phyloP scores from a whole-genome alignment of 257 asterid genomes.

The Solanum appendiculatum region DNA sequence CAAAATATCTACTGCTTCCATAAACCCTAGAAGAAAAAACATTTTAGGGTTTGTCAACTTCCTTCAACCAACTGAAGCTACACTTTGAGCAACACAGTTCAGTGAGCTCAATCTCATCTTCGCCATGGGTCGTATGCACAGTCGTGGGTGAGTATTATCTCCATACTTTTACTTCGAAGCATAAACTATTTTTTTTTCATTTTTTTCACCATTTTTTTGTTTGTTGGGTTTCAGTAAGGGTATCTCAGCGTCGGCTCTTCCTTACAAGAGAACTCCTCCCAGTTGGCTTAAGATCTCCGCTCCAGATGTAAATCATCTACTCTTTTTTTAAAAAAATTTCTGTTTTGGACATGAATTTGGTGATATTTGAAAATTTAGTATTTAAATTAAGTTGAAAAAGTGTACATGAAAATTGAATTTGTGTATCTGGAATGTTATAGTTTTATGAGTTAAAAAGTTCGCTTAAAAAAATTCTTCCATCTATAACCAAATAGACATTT shows the following conservation, averaged over 20 bases:
- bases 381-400: not conserved
- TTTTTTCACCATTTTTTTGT: not conserved
- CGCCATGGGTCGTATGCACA: constrained; percentile 19
- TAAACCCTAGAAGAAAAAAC: constrained; percentile 13
- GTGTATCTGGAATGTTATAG: not conserved
- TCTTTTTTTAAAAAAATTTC: not conserved
- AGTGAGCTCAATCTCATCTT: not conserved
- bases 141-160: constrained; percentile 27
- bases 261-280: constrained; percentile 76
- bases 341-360: not conserved
- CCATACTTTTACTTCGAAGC: too few relatives aligned
- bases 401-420: not conserved
- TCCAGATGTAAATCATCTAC: constrained; percentile 14
- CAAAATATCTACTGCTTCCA: not conserved
- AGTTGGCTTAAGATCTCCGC: constrained; percentile 42
- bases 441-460: too few relatives aligned
- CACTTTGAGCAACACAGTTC: not conserved
- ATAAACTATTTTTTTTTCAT: not conserved
- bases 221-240: constrained; percentile 47
- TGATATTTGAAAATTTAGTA: not conserved
- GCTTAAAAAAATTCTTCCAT: too few relatives aligned
- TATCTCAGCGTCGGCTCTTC: constrained; percentile 17
- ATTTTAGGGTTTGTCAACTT: not conserved
- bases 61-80: not conserved
- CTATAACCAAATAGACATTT: not conserved